Evolutionary conservation across 495 filamentous ascomycete species (phyloP), one percentile per base, ranked within the genome.

Genomic region (Penicillium dipodomyicola): DNA sequence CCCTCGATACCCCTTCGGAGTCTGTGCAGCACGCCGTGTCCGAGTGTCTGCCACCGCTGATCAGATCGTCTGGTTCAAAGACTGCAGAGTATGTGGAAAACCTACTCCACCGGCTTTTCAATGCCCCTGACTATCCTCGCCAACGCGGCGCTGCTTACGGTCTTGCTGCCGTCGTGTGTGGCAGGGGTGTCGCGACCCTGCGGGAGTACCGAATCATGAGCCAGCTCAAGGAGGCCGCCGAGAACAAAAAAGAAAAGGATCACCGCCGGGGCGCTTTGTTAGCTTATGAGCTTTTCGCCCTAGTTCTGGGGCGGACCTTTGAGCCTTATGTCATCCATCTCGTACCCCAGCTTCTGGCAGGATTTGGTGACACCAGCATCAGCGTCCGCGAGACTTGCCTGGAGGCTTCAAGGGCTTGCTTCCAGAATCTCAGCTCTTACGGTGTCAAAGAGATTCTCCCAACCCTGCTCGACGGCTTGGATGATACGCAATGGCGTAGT

Each of bases 291-390:
- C 81, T 98, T 4, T 73, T 97, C 17, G 89, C 94, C 1, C 83
- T 85, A 15, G 83, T 97, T 48, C 82, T 98, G 22, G 93, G 89
- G 20, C 84, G 91, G 10, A 80, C 88, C 3, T 98, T 96, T 68
- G 94, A 98, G 71, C 94, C 94, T 6, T 98, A 97, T 65, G 87
- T 96, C 56, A 95, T 97, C 59, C 90, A 96, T 63, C 88, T 97
- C 27, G 89, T 98, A 22, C 93, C 95, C 27, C 89, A 97, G 57
- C 78, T 98, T 25, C 83, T 98, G 8, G 78, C 84, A 8, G 87
- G 90, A 33, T 97, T 98, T 64, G 94, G 95, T 42, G 94, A 98
- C 67, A 73, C 83, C 50, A 95, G 84, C 57, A 81, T 88, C 33
- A 90, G 96, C 67, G 94, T 98, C 32, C 86, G 94, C 59, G 92